Base-by-base conservation (phyloP, 352 stramenopile genomes). In the Phytophthora agathidicida region DNA sequence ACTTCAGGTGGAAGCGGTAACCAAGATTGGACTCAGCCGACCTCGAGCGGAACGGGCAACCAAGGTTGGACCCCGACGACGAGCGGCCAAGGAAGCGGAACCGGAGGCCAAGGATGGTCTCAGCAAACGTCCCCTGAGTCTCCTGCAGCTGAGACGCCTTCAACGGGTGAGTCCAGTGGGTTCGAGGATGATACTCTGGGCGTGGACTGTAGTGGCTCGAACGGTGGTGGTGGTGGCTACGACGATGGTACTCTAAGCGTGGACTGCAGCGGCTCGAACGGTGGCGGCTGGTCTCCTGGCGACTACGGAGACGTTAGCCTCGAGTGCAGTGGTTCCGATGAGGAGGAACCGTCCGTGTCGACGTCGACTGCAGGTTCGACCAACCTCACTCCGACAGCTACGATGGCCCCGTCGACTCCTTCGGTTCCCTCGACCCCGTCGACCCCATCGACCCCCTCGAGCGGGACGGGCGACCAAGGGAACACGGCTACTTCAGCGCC, bases 241-340 rank as follows among this genome's bases (percentile, higher is more conserved):
- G 7, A 45, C 11, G 22, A 32, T 10, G 39, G 35, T 22, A 36
- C n/a, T n/a, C n/a, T 60, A 23, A 55, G 52, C 46, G 44, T 68
- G 7, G 60, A 68, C 24, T 68, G 60, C 32, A 68, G 60, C 19
- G 60, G 52, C 22, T 68, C 60, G 2, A 46, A 53, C 8, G 59
- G 24, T n/a, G 26, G 22, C 13, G 20, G 17, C 2, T 13, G 31
- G 13, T 24, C 14, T 4, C 26, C 32, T 0, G 24, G 17, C 7
- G 36, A 44, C n/a, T n/a, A n/a, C n/a, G n/a, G n/a, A n/a, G 60
- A 54, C 14, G 44, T 28, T 14, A 62, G 42, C 37, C 49, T 69
- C 11, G 44, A 69, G 22, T 57, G 60, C 24, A 64, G 60, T 20
- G 51, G 50, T 1, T 54, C 52, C 0, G 52, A 63, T 20, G 57